Base-by-base conservation (phyloP, 2,329 filamentous ascomycete genomes). In the Fusarium sp. region DNA sequence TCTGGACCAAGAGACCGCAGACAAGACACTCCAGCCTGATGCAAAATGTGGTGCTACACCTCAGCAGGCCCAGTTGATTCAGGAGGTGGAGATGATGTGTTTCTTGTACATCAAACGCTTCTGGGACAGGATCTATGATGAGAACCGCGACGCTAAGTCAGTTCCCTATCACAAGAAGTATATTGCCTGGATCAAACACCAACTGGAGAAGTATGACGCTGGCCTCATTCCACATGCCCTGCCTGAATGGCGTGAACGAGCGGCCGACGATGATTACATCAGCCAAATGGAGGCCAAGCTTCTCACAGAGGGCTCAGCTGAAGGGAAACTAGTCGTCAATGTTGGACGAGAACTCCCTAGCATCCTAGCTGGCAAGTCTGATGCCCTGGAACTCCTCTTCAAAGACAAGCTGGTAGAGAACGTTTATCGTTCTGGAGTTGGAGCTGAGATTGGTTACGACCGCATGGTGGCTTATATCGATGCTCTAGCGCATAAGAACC, bases 51-150 rank as follows among this genome's bases (percentile, higher is more conserved):
- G 58, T 15, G 28, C 58, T 13, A 62, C 58, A 38, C 5, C 28
- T 30, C 58, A 45, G 8, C 58, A 62, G 20, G 47, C 38, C n/a
- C 47, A 62, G 15, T 22, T 62, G n/a, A 62, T 62, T 17, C 47
- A 62, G 20, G 58, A 62, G 32, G 58, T 62, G 8, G 58, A 55
- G 48, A 62, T 55, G 58, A 62, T 62, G 58, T 62, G 58, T 20
- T 62, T 62, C 35, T 55, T 62, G 30, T 62, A 62, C n/a, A 55
- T 62, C 38, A 62, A 55, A 11, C 58, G 58, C 20, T 62, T 62
- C 58, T 62, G 58, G 58, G 58, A 55, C 11, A 62, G 36, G 5
- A 55, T 62, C 2, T 62, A 62, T 45, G 20, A 62, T 18, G 36
- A 55, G 15, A 24, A 30, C 8, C 47, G 58, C 2, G 47, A 62